Evolutionary conservation across 192 early-diverging fungal species (phyloP).

Genomic region (Allomyces macrogynus): DNA sequence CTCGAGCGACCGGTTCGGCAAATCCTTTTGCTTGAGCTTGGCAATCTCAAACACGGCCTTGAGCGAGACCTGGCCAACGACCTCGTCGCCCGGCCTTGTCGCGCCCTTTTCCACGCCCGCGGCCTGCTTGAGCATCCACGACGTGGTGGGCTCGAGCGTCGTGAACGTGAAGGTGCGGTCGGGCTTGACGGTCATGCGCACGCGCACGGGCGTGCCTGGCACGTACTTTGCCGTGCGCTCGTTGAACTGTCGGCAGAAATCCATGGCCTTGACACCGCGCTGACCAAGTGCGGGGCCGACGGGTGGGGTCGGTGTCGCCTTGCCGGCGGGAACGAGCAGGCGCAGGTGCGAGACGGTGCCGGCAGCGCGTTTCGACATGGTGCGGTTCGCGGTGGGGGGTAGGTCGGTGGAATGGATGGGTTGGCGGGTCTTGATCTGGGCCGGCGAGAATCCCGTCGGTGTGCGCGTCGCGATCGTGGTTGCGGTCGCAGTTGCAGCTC

Average conservation of each 20-base stretch:
- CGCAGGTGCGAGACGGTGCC: constrained; percentile 28
- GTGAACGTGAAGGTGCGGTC: constrained; percentile 83
- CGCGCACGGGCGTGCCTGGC: constrained; percentile 61
- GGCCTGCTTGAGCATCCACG: constrained; percentile 68
- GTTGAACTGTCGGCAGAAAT: constrained; percentile 97
- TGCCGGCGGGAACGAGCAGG: constrained; percentile 70
- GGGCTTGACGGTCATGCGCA: constrained; percentile 64
- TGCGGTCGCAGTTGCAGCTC: too few species aligned
- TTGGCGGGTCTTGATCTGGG: too few species aligned
- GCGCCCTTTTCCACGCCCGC: constrained; percentile 76
- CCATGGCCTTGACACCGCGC: constrained; percentile 91
- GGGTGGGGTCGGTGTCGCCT: constrained; percentile 82
- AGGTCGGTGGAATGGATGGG: too few species aligned
- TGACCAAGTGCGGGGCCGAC: constrained; percentile 90
- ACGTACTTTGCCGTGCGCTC: constrained; percentile 74
- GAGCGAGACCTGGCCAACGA: constrained; percentile 58
- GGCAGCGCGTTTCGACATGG: too few species aligned
- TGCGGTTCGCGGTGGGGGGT: too few species aligned
- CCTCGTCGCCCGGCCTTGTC: constrained; percentile 49
- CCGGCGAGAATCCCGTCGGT: too few species aligned
- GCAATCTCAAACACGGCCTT: constrained; percentile 94
- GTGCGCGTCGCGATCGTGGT: too few species aligned
- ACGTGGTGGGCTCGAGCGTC: constrained; percentile 67
- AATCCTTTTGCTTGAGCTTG: constrained; percentile 67
- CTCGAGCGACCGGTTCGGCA: constrained; percentile 46